phyloP scores from a whole-genome alignment of 2,329 filamentous ascomycete species.

The Colletotrichum lini region DNA sequence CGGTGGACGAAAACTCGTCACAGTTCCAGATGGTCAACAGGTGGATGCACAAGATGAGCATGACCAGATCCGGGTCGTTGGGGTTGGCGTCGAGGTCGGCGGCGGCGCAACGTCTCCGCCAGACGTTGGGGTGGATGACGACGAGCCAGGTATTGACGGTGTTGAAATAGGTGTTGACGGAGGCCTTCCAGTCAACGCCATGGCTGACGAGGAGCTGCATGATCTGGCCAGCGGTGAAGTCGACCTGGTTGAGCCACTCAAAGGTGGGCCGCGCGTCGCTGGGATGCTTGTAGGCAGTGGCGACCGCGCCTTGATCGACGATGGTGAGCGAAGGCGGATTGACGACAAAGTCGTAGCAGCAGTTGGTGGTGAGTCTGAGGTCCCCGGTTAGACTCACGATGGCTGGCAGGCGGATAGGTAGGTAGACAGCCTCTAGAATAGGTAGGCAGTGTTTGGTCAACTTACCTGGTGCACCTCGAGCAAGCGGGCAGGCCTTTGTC shows the following conservation, averaged over 20 bases:
- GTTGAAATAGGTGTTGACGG: slow-evolving; percentile 56
- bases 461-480: slow-evolving; percentile 53
- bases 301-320: slow-evolving; percentile 46
- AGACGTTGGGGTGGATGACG: slow-evolving; percentile 54
- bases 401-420: neutral
- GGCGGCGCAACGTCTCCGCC: slow-evolving; percentile 50
- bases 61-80: slow-evolving; percentile 51
- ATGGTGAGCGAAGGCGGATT: slow-evolving; percentile 53
- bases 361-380: slow-evolving; percentile 45
- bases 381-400: slow-evolving; percentile 2
- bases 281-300: slow-evolving; percentile 44
- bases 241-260: slow-evolving; percentile 50
- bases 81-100: slow-evolving; percentile 47
- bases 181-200: slow-evolving; percentile 55
- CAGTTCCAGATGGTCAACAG: slow-evolving; percentile 53
- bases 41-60: slow-evolving; percentile 60
- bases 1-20: slow-evolving; percentile 55
- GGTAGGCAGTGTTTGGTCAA: neutral
- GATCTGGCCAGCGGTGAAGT: slow-evolving; percentile 55
- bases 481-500: slow-evolving; percentile 55
- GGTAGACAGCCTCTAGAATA: too few species aligned
- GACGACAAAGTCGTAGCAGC: slow-evolving; percentile 55
- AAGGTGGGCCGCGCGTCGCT: slow-evolving; percentile 29
- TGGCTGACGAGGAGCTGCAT: slow-evolving; percentile 55
- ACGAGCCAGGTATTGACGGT: slow-evolving; percentile 60